phyloP scores from a whole-genome alignment of 257 asterid genomes.

The Plantago major region DNA sequence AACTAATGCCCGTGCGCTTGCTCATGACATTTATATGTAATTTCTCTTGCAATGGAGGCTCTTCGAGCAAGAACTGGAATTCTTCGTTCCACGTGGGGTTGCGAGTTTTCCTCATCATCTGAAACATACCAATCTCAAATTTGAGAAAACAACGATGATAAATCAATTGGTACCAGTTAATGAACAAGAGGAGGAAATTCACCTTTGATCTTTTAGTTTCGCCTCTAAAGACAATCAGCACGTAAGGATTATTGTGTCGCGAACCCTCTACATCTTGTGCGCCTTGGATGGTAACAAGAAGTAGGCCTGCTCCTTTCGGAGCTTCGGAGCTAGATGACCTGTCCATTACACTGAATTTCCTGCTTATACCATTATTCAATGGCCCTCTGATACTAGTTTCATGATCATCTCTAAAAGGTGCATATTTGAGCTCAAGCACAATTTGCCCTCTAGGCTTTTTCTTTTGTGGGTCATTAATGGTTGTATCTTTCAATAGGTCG shows the following conservation, averaged over 20 bases:
- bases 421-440: conserved; percentile 61
- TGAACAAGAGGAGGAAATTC: background rate
- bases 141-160: background rate
- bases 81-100: conserved; percentile 85
- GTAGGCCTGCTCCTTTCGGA: conserved; percentile 64
- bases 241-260: conserved; percentile 76
- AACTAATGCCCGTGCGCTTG: conserved; percentile 53
- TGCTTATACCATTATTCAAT: conserved; percentile 24
- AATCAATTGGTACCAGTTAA: background rate
- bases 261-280: conserved; percentile 79
- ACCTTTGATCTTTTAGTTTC: conserved; percentile 79
- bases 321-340: conserved; percentile 35
- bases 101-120: conserved; percentile 64
- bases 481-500: conserved; percentile 44
- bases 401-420: conserved; percentile 66
- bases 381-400: conserved; percentile 31
- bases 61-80: conserved; percentile 82
- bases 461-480: conserved; percentile 27
- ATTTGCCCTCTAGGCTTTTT: conserved; percentile 73
- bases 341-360: conserved; percentile 37
- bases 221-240: conserved; percentile 52
- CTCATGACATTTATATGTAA: conserved; percentile 73
- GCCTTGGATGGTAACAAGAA: conserved; percentile 62
- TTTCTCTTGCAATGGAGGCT: conserved; percentile 74
- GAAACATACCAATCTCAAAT: background rate